Conservation (phyloP, 2,329 filamentous ascomycete species). For the Bipolaris bicolor region DNA sequence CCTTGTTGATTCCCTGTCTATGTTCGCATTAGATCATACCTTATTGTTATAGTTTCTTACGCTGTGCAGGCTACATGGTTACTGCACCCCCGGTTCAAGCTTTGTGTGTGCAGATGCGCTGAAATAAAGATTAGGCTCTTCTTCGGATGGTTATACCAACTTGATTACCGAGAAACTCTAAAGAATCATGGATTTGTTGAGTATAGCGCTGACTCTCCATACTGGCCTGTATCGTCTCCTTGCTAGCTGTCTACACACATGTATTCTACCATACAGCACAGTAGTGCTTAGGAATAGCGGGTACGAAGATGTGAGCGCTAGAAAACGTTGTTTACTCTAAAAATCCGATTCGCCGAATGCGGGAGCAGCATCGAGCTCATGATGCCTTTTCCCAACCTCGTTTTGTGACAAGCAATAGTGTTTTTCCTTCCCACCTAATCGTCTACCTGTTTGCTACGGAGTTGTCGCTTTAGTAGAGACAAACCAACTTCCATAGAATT, state of each 20-base stretch:
- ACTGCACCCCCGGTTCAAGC: too few species aligned
- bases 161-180: too few species aligned
- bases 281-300: conserved; percentile 1
- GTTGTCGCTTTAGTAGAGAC: conserved; percentile 1
- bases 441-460: not conserved
- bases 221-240: too few species aligned
- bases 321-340: conserved; percentile 1
- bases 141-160: too few species aligned
- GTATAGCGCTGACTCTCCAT: too few species aligned
- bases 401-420: not conserved
- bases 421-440: not conserved
- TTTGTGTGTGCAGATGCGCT: too few species aligned
- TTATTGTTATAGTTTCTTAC: not conserved
- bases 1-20: not conserved
- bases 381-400: conserved; percentile 2
- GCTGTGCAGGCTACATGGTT: conserved; percentile 2
- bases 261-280: not conserved
- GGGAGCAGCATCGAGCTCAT: conserved; percentile 3
- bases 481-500: conserved; percentile 1
- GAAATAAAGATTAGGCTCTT: too few species aligned
- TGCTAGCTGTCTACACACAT: not conserved
- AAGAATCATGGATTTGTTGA: too few species aligned
- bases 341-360: not conserved
- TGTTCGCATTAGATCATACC: not conserved
- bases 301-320: not conserved